Conservation (phyloP, 495 filamentous ascomycete genomes). For the Podospora pseudopauciseta region DNA sequence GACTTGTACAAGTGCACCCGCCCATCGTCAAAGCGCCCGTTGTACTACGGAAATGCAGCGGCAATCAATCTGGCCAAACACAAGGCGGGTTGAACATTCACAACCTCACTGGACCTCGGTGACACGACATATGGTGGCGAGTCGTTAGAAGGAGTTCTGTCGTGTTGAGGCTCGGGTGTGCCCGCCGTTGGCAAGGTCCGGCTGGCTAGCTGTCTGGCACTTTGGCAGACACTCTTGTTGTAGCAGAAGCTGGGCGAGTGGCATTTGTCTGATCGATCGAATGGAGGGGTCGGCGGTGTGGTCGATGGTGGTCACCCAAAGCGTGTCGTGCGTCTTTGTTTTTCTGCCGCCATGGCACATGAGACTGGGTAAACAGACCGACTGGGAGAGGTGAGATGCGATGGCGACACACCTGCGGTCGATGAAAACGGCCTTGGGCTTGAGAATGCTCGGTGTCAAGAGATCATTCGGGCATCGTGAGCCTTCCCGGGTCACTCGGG, state of each 20-base stretch:
- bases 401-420: background rate
- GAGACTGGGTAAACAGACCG: background rate
- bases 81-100: background rate
- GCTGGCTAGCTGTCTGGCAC: background rate
- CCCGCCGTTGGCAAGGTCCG: conserved; percentile 1
- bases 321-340: background rate
- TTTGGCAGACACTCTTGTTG: background rate
- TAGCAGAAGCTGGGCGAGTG: background rate
- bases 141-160: background rate
- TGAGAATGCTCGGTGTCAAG: background rate
- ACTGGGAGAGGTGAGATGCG: background rate
- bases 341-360: background rate
- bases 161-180: conserved; percentile 7
- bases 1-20: background rate
- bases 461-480: background rate
- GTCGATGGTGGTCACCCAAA: background rate
- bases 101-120: background rate
- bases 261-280: background rate
- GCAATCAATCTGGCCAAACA: conserved; percentile 5
- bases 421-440: background rate
- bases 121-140: conserved; percentile 1
- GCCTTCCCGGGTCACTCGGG: conserved; percentile 5
- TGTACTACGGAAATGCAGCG: background rate
- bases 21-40: background rate
- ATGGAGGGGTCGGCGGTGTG: background rate